phyloP scores from a whole-genome alignment of 2,329 filamentous ascomycete genomes.

The Coniochaeta prunicola region DNA sequence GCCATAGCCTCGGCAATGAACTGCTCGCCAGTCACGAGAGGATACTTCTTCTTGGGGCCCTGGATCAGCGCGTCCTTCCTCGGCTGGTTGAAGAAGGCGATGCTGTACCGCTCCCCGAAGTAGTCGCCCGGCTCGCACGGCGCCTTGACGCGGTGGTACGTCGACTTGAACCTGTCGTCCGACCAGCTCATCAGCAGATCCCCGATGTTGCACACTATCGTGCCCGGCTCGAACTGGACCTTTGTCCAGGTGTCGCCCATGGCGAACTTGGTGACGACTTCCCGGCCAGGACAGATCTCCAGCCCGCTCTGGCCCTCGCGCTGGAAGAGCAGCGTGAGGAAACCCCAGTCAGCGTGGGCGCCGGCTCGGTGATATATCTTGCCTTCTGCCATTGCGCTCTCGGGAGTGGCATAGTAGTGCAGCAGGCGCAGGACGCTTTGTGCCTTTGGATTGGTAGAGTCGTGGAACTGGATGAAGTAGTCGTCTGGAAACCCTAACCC shows the following conservation, averaged over 20 bases:
- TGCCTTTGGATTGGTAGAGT: conserved; percentile 35
- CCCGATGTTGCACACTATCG: conserved; percentile 51
- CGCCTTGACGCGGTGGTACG: conserved; percentile 42
- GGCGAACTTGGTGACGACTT: conserved; percentile 45
- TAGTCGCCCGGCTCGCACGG: conserved; percentile 27
- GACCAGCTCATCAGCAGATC: conserved; percentile 53
- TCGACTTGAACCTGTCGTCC: conserved; percentile 54
- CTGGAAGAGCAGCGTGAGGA: conserved; percentile 53
- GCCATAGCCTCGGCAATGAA: conserved; percentile 47
- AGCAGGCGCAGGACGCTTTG: conserved; percentile 45
- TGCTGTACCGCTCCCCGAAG: conserved; percentile 47
- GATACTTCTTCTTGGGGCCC: conserved; percentile 48
- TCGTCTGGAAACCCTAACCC: conserved; percentile 45
- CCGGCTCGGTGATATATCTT: conserved; percentile 43
- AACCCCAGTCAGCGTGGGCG: conserved; percentile 51
- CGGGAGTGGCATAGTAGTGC: conserved; percentile 12
- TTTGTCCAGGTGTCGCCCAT: conserved; percentile 50
- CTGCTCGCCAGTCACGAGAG: conserved; percentile 44
- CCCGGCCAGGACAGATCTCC: conserved; percentile 51
- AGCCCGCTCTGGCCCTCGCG: conserved; percentile 44
- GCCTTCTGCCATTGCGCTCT: conserved; percentile 6
- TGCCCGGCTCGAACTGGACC: conserved; percentile 36
- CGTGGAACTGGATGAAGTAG: conserved; percentile 46
- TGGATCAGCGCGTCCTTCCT: conserved; percentile 45
- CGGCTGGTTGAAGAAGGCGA: conserved; percentile 55